Evolutionary conservation across 1,284 basidiomycete genomes (phyloP).

Genomic region (Tilletiopsis washingtonensis): DNA sequence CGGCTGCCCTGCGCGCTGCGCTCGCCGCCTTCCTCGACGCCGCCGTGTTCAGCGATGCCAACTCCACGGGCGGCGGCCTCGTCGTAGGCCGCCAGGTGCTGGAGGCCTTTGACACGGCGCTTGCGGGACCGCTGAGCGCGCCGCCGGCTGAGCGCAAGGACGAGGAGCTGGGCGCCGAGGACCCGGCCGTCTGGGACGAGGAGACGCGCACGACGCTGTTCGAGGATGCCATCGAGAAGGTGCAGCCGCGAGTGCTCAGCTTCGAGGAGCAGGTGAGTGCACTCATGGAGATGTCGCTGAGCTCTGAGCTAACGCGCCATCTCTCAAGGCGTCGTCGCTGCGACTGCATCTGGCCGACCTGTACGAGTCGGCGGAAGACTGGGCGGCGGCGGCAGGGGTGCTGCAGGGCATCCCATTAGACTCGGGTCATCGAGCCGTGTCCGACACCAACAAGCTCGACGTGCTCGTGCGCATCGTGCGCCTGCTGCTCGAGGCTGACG

Average conservation of each 20-base stretch:
- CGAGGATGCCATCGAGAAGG: slow-evolving; percentile 61
- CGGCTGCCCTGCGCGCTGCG: slow-evolving; percentile 11
- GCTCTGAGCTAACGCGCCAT: background rate
- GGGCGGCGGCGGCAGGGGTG: slow-evolving; percentile 80
- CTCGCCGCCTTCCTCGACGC: slow-evolving; percentile 58
- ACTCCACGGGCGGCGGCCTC: slow-evolving; percentile 56
- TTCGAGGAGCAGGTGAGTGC: slow-evolving; percentile 84
- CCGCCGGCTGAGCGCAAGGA: slow-evolving; percentile 56
- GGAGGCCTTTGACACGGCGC: slow-evolving; percentile 58
- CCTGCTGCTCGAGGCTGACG: slow-evolving; percentile 87
- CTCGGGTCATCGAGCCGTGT: slow-evolving; percentile 67
- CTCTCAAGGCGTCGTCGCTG: slow-evolving; percentile 65
- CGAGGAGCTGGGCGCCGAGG: slow-evolving; percentile 11
- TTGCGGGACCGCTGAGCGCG: slow-evolving; percentile 52
- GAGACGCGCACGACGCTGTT: slow-evolving; percentile 54
- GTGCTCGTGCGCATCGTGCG: slow-evolving; percentile 91
- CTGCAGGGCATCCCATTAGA: slow-evolving; percentile 85
- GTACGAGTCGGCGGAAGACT: slow-evolving; percentile 83
- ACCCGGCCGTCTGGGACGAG: slow-evolving; percentile 18
- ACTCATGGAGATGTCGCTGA: background rate
- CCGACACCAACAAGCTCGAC: slow-evolving; percentile 76
- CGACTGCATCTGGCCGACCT: slow-evolving; percentile 79
- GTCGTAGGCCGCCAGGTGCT: slow-evolving; percentile 77
- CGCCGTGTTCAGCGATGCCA: slow-evolving; percentile 66
- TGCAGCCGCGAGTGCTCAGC: slow-evolving; percentile 70